Base-by-base conservation (phyloP, 2,329 filamentous ascomycete species). In the Cercospora sp. region DNA sequence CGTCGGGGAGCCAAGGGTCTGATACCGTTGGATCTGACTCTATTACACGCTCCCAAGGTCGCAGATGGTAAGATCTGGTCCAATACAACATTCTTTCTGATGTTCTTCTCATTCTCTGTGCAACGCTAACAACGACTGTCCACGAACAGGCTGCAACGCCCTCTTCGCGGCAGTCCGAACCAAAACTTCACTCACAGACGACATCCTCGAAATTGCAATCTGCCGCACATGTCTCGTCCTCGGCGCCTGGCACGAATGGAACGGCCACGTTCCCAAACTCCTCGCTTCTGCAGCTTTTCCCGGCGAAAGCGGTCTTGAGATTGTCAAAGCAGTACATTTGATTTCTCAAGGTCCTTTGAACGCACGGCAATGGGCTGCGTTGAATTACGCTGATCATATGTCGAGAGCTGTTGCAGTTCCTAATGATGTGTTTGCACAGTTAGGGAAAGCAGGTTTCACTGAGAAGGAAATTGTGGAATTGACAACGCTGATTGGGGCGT, bases 241-340 rank as follows among this genome's bases (percentile, higher is more conserved):
- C 26, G 53, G 53, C 16, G 53, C 53, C 26, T 58, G 53, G 53
- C 53, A 58, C 24, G 53, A 58, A 10, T 58, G 59, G 43, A 49
- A 49, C 9, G 43, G 43, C 3, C 43, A 49, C 24, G 34, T 49
- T 0, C 18, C 43, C 3, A 49, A 49, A 21, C 43, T 49, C 18
- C n/a, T 49, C n/a, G 43, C 43, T 12, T 49, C 43, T 0, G 3
- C 43, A 18, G 43, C 43, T 10, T 49, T 49, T 21, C 8, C 43
- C 10, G 43, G 43, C n/a, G 43, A 49, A 18, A 21, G n/a, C 1
- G 43, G n/a, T 21, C 43, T 49, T 3, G 43, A 49, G 8, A 21
- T 21, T n/a, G 7, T 49, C n/a, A 49, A 49, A 49, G 43, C 43
- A 0, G 43, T 49, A 1, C 43, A 49, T 21, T 49, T 49, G 9